phyloP scores from a whole-genome alignment of 1,284 basidiomycete genomes.

The Lentinula novae-zelandiae region DNA sequence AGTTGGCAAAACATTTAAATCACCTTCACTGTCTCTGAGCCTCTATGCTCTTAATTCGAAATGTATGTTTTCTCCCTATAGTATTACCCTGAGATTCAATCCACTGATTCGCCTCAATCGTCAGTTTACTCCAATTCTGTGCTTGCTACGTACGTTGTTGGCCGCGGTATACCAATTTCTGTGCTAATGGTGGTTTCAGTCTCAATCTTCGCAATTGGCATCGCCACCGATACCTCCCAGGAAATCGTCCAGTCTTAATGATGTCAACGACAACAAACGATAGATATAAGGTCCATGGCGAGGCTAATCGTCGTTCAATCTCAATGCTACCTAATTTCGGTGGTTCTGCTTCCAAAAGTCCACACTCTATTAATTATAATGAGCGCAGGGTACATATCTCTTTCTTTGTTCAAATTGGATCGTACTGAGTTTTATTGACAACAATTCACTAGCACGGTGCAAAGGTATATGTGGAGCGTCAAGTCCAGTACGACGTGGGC shows the following conservation, averaged over 20 bases:
- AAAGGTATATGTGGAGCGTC: no score
- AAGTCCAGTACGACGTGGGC: no score
- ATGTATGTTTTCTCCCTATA: background rate
- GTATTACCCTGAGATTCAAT: no score
- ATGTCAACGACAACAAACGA: no score
- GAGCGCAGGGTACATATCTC: no score
- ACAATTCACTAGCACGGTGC: no score
- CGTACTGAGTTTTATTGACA: no score
- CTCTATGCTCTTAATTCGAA: background rate
- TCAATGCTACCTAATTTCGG: background rate
- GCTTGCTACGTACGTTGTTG: background rate
- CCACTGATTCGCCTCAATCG: background rate
- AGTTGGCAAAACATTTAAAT: no score
- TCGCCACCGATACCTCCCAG: background rate
- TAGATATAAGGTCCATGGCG: no score
- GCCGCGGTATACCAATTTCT: background rate
- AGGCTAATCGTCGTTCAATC: background rate
- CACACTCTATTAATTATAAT: no score
- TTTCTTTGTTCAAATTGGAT: no score
- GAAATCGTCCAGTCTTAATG: background rate
- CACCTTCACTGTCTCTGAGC: no score
- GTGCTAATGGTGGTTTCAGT: background rate
- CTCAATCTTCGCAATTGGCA: slow-evolving; percentile 4
- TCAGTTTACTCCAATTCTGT: slow-evolving; percentile 3
- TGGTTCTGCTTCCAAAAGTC: background rate